These are phyloP conservation scores for Trametes pubescens DNA, from an alignment of 1,284 basidiomycete genomes.

Conservation along the genomic window DNA sequence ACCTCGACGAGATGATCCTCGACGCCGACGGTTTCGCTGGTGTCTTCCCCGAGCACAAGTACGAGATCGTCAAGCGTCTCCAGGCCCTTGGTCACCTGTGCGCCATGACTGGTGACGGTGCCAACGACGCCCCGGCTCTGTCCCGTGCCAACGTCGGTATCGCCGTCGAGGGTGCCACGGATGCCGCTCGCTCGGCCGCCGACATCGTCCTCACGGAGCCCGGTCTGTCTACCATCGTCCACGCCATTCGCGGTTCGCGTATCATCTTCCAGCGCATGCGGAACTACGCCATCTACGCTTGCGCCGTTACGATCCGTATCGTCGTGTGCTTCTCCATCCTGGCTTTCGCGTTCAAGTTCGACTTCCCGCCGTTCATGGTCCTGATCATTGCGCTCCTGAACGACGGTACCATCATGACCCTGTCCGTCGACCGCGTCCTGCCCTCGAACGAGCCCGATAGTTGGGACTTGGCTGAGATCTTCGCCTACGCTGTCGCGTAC, in stretches of 20 bases:
- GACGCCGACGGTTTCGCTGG: constrained; percentile 93
- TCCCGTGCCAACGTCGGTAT: constrained; percentile 97
- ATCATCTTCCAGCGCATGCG: constrained; percentile 98
- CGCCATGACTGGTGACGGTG: constrained; percentile 97
- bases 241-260: constrained; percentile 95
- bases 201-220: constrained; percentile 96
- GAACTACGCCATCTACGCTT: constrained; percentile 94
- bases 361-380: constrained; percentile 99
- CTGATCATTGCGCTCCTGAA: constrained; percentile 97
- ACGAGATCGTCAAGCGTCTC: constrained; percentile 91
- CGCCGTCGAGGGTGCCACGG: constrained; percentile 96
- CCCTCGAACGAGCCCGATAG: constrained; percentile 92
- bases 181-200: constrained; percentile 94
- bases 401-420: constrained; percentile 99
- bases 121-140: constrained; percentile 94
- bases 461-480: constrained; percentile 97
- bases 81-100: constrained; percentile 90
- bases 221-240: constrained; percentile 96
- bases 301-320: constrained; percentile 97
- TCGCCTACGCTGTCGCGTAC: constrained; percentile 94
- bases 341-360: constrained; percentile 95
- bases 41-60: constrained; percentile 98
- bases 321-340: constrained; percentile 97
- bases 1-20: constrained; percentile 93
- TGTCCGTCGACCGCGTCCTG: constrained; percentile 96